Conservation (phyloP, 257 asterid species). For the Solanum gandarillasii region DNA sequence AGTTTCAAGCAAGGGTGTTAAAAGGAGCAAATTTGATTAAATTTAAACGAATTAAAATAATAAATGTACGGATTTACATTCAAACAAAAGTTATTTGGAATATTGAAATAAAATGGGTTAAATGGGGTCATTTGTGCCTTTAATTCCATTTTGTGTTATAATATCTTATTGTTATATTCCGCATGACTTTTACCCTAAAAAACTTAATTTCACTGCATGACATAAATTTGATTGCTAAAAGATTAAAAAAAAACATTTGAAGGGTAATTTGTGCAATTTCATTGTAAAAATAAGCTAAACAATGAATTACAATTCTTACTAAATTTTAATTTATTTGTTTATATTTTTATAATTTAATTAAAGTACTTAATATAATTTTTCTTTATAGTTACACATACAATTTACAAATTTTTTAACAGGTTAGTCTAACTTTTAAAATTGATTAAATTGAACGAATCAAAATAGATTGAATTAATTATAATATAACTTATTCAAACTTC, state of each 20-base stretch:
- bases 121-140: neutral
- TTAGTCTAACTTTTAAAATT: neutral
- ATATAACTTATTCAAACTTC: neutral
- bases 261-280: neutral
- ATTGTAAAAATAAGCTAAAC: neutral
- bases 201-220: no score
- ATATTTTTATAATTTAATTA: neutral
- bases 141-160: neutral
- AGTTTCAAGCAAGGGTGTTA: neutral
- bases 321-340: no score
- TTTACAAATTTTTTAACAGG: no score
- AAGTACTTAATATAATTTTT: neutral
- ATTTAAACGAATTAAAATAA: neutral
- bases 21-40: neutral
- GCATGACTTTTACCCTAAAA: neutral
- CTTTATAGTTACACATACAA: neutral
- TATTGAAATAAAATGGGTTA: neutral
- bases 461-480: neutral
- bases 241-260: neutral
- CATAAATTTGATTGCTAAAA: neutral
- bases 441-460: neutral
- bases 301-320: neutral
- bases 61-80: accelerated
- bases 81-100: neutral
- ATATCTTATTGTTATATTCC: no score